phyloP scores from a whole-genome alignment of 1,284 basidiomycete genomes.

The Ganoderma lingzhi region DNA sequence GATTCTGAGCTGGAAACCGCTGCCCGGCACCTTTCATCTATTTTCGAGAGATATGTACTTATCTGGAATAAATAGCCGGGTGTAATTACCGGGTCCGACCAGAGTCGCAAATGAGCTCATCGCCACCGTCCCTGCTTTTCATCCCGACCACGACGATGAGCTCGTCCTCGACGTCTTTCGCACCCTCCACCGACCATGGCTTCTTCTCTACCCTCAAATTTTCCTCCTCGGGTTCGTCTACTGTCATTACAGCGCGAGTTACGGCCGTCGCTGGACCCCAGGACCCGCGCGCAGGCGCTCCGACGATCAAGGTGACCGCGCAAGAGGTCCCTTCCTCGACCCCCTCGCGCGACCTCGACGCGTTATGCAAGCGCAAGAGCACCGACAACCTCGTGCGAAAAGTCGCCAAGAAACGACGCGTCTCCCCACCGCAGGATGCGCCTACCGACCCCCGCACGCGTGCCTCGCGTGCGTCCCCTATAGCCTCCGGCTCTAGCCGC shows the following conservation, averaged over 20 bases:
- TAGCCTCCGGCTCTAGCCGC: constrained; percentile 27
- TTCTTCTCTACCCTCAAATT: constrained; percentile 42
- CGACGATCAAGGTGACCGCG: constrained; percentile 35
- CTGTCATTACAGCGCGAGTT: constrained; percentile 39
- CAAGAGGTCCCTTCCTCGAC: constrained; percentile 29
- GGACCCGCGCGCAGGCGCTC: constrained; percentile 31
- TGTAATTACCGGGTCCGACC: constrained; percentile 7
- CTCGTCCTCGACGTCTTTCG: constrained; percentile 32
- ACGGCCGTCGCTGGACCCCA: constrained; percentile 35
- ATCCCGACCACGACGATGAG: constrained; percentile 30
- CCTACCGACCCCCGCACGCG: constrained; percentile 33
- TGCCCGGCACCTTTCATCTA: not conserved
- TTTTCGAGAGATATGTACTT: not conserved
- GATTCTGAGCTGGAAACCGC: not conserved
- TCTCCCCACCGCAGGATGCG: constrained; percentile 28
- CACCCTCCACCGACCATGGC: constrained; percentile 30
- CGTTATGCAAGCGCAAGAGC: constrained; percentile 29
- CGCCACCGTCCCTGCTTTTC: constrained; percentile 26
- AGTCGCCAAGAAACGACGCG: constrained; percentile 38
- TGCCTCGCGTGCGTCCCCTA: constrained; percentile 34
- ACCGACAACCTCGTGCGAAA: constrained; percentile 15
- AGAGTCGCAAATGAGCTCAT: constrained; percentile 24
- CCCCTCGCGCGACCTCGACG: constrained; percentile 23
- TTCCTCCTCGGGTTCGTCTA: constrained; percentile 33
- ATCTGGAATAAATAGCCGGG: not conserved